Percentiles rank a stretch among this genome's conserved stretches.
Conservation (phyloP, 73 alveolate species). For the Paramecium bursaria region DNA sequence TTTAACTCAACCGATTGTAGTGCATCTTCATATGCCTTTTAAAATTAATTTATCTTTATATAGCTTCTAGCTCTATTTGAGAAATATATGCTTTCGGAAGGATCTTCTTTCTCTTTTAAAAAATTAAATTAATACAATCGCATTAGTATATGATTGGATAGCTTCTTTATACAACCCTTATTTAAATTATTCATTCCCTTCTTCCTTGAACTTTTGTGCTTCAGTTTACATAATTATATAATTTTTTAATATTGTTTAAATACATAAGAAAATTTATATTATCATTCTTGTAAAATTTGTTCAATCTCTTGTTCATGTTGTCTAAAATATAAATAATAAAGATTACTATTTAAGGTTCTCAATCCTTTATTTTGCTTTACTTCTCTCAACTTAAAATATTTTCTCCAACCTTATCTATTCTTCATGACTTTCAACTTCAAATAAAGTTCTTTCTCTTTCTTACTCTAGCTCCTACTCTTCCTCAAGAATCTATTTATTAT, state of each 20-base stretch:
- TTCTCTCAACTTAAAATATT: constrained; percentile 18
- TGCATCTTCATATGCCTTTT: constrained; percentile 52
- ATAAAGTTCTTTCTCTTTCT: constrained; percentile 37
- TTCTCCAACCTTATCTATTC: constrained; percentile 6
- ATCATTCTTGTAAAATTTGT: constrained; percentile 1
- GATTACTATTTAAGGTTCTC: background rate
- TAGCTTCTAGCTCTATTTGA: constrained; percentile 42
- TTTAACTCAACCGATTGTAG: constrained; percentile 16
- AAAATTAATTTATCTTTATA: constrained; percentile 1
- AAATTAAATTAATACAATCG: background rate
- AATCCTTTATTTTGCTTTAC: background rate
- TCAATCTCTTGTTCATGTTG: constrained; percentile 14
- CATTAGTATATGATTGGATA: background rate
- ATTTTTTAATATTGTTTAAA: too few relatives aligned
- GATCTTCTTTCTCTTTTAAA: constrained; percentile 35
- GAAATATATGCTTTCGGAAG: constrained; percentile 28
- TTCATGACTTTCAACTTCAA: constrained; percentile 14
- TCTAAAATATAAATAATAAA: too few relatives aligned
- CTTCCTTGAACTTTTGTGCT: background rate
- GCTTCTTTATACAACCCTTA: constrained; percentile 17
- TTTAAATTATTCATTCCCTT: constrained; percentile 8
- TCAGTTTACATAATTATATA: constrained; percentile 18
- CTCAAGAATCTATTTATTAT: background rate
- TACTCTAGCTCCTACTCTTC: constrained; percentile 25
- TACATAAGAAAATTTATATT: too few relatives aligned